These are phyloP conservation scores for Diaporthe citriasiana DNA, from an alignment of 2,329 filamentous ascomycete species.

Conservation along the genomic window DNA sequence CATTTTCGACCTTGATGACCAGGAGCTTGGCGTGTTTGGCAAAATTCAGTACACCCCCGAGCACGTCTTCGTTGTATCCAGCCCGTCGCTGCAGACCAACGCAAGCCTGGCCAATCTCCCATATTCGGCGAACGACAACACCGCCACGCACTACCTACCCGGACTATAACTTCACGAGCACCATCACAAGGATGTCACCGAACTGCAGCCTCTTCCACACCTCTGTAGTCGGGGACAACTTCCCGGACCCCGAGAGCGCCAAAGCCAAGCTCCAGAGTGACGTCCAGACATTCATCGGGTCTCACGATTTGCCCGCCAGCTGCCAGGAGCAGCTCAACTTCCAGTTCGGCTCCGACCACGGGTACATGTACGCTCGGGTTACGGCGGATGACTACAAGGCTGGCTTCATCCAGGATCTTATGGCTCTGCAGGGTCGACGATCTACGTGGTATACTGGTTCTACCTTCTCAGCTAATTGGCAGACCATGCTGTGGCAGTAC, in stretches of 20 bases:
- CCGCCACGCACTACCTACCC: constrained; percentile 48
- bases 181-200: constrained; percentile 49
- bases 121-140: constrained; percentile 44
- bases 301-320: constrained; percentile 45
- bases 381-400: constrained; percentile 48
- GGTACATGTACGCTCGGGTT: constrained; percentile 51
- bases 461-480: constrained; percentile 51
- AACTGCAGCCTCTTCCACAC: constrained; percentile 47
- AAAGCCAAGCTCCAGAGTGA: constrained; percentile 46
- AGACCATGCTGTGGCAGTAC: constrained; percentile 52
- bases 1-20: constrained; percentile 51
- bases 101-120: constrained; percentile 49
- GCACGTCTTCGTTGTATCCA: constrained; percentile 51
- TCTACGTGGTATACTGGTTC: constrained; percentile 59
- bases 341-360: constrained; percentile 50
- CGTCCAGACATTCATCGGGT: constrained; percentile 45
- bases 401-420: constrained; percentile 54
- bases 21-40: constrained; percentile 50
- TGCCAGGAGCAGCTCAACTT: constrained; percentile 43
- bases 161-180: constrained; percentile 48
- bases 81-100: constrained; percentile 50
- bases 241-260: constrained; percentile 44
- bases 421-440: constrained; percentile 54
- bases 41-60: constrained; percentile 52
- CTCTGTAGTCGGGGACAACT: constrained; percentile 47